These are phyloP conservation scores for Talaromyces sp. DNA, from an alignment of 2,329 filamentous ascomycete species.

Conservation along the genomic window DNA sequence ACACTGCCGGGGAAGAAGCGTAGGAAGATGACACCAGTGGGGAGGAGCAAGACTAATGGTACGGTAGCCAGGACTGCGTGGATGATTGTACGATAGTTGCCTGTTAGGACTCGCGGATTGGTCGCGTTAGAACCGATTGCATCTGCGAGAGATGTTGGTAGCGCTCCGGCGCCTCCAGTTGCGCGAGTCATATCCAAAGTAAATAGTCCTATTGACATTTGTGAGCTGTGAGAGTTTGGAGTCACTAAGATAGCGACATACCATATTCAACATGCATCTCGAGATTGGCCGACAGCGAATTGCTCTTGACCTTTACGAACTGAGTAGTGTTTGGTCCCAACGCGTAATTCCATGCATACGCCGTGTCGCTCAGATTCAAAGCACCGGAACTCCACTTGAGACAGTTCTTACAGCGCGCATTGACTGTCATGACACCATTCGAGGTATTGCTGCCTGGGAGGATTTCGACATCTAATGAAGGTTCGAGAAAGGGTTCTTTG, in stretches of 20 bases:
- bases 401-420: conserved; percentile 15
- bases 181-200: conserved; percentile 15
- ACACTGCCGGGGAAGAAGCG: conserved; percentile 12
- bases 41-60: conserved; percentile 11
- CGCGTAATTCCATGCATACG: conserved; percentile 16
- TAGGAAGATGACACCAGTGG: conserved; percentile 6
- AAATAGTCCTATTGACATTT: conserved; percentile 11
- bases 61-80: conserved; percentile 12
- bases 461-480: conserved; percentile 7
- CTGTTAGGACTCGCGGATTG: neutral
- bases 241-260: neutral
- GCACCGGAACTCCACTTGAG: conserved; percentile 8
- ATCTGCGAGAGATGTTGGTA: conserved; percentile 6
- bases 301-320: conserved; percentile 8
- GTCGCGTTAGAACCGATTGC: conserved; percentile 3
- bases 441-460: conserved; percentile 9
- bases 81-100: conserved; percentile 10
- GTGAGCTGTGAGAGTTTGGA: neutral
- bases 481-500: conserved; percentile 6
- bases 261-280: conserved; percentile 19
- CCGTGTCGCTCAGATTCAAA: conserved; percentile 7
- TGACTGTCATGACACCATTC: conserved; percentile 11
- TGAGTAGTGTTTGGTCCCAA: conserved; percentile 15
- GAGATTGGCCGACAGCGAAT: conserved; percentile 9
- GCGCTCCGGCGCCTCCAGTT: neutral